Percentiles rank a stretch among this genome's conserved stretches.
phyloP scores from a whole-genome alignment of 225 moss, liverwort and hornwort species.

The Ulota crispa region DNA sequence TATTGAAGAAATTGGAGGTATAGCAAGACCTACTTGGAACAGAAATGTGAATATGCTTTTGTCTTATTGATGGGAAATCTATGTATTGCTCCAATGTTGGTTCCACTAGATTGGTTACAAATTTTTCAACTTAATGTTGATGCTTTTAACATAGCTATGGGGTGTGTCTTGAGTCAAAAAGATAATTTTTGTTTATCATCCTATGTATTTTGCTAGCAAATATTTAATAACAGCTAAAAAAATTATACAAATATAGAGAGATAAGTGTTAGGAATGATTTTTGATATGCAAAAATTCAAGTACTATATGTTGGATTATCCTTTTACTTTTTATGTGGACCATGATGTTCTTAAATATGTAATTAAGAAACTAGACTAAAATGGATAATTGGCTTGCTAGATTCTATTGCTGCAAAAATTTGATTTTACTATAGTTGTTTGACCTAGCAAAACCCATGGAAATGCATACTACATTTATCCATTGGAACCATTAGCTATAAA shows the following conservation, averaged over 20 bases:
- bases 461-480: not conserved
- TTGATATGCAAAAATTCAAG: not conserved
- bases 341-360: not conserved
- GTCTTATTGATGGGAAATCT: not conserved
- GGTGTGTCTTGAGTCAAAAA: not conserved
- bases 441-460: not conserved
- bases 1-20: not conserved
- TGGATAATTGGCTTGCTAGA: not conserved
- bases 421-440: not conserved
- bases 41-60: not conserved
- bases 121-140: slow-evolving; percentile 6
- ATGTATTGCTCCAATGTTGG: not conserved
- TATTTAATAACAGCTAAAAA: not conserved
- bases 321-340: slow-evolving; percentile 11
- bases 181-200: too few relatives aligned
- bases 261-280: not conserved
- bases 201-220: slow-evolving; percentile 1
- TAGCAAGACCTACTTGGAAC: not conserved
- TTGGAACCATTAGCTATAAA: not conserved
- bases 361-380: too few relatives aligned
- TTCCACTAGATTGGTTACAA: not conserved
- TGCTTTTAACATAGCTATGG: not conserved
- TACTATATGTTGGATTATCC: slow-evolving; percentile 12
- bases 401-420: slow-evolving; percentile 8
- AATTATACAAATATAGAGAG: not conserved